Evolutionary conservation across 352 stramenopile genomes (phyloP), one percentile per base, ranked within the genome.

Genomic region (Pythium coloratum): DNA sequence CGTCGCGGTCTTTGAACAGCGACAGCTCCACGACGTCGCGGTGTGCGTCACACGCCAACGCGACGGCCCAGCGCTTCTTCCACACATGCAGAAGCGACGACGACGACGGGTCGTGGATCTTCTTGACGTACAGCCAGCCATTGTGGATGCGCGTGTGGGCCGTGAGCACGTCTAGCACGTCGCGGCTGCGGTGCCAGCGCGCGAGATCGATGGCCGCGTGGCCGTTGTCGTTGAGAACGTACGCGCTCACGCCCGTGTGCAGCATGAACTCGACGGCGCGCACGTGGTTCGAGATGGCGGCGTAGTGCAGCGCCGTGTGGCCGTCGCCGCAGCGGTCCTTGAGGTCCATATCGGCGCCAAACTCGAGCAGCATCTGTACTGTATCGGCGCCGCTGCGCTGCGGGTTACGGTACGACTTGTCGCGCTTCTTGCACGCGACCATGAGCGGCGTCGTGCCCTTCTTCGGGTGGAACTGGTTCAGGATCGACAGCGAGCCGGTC

Each of bases 221-320:
- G 40, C 83, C 79, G 33, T 78, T 78, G 6, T 69, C 58, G 51
- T 92, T 91, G 9, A 91, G 62, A 7, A 67, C 73, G 33, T 86
- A 86, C 16, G 69, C 49, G 36, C 82, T 67, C 6, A 72, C 83
- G 20, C 76, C 80, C 8, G 76, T 75, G 26, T 76, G 66, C 33
- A 92, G 70, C 71, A 94, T 44, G 40, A 81, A 67, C 64, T 92
- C 83, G 59, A 90, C 38, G 26, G 81, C 74, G 3, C 66, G 55
- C 49, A 84, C 62, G 30, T 76, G 73, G 66, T 91, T 88, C 51
- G 65, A 69, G 56, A 82, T 78, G 14, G 83, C 82, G 8, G 86
- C 86, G 59, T 85, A 82, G 44, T 94, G 86, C 51, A 94, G 71
- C 55, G 83, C 83, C 50, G 86, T 94, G 69, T 81, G 81, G 53